Base-by-base conservation (phyloP, 2,329 filamentous ascomycete species). In the Xylaria sp. region DNA sequence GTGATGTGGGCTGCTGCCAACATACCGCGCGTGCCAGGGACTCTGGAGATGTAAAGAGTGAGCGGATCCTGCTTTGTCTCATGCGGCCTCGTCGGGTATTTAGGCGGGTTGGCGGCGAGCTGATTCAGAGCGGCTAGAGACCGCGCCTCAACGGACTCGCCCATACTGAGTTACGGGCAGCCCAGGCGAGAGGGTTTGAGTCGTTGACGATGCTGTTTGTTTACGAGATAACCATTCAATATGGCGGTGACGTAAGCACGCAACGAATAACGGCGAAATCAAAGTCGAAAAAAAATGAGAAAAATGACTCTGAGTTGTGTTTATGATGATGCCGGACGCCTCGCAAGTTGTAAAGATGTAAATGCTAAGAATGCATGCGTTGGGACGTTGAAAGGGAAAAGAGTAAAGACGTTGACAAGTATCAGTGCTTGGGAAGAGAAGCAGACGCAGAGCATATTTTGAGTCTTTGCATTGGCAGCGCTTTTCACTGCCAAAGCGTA, bases 1-100 rank as follows among this genome's bases (percentile, higher is more conserved):
- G 57, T 54, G 54, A 19, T 61, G 49, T 48, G 35, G 44, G 39
- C 23, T 30, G 34, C 53, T 55, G 37, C 58, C 50, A 23, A 72
- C 77, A 65, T 79, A 92, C 91, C 91, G 86, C 87, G 85, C 64
- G 90, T 96, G 19, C 93, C 93, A 1, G 94, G 94, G 0, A 99
- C 93, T 66, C 93, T 82, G 42, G 93, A 91, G 66, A 99, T 95
- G 75, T 99, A 99, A 47, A 99, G 82, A 2, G 87, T 86, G 54
- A 97, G 75, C 3, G 91, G 86, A 54, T 91, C 85, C 63, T 87
- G 83, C 63, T 79, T 83, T 67, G 82, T 77, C 66, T 88, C 86
- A 2, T 86, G 84, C 4, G 90, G 89, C 70, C 90, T 90, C 69
- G 88, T 83, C 54, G 91, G 91, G 73, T 96, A 94, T 68, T 87